Conservation (phyloP, 768 basidiomycete genomes). For the Kwoniella mangroviensis region DNA sequence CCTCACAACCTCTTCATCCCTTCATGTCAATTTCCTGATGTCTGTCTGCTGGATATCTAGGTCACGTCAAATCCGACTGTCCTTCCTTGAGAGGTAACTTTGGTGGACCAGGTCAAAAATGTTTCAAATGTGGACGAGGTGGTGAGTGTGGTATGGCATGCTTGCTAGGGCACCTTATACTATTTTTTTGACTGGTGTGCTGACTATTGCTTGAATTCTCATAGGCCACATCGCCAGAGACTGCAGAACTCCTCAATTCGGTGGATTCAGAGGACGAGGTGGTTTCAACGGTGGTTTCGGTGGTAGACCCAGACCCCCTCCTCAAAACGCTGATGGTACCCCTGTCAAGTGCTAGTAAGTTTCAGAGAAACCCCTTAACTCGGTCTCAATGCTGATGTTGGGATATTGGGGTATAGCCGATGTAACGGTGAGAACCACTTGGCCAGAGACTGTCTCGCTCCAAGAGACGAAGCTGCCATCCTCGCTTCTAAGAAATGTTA, state of each 20-base stretch:
- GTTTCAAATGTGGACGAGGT: constrained; percentile 84
- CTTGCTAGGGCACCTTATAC: neutral
- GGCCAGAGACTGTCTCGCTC: constrained; percentile 54
- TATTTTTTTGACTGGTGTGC: neutral
- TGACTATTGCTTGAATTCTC: neutral
- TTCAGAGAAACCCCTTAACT: neutral
- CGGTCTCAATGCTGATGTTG: no score
- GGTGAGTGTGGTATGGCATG: constrained; percentile 70
- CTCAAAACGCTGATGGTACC: constrained; percentile 48
- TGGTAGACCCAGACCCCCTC: constrained; percentile 33
- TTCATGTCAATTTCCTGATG: constrained; percentile 57
- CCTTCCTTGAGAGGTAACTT: constrained; percentile 40
- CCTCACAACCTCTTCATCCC: no score
- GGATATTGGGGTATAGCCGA: constrained; percentile 36
- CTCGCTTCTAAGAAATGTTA: constrained; percentile 51
- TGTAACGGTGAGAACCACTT: constrained; percentile 56
- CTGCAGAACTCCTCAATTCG: constrained; percentile 36
- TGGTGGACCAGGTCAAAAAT: constrained; percentile 65
- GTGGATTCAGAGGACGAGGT: constrained; percentile 41
- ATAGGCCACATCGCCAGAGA: constrained; percentile 38
- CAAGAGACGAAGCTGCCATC: constrained; percentile 41
- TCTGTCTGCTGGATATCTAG: constrained; percentile 9
- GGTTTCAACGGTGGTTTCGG: constrained; percentile 34
- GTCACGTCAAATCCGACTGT: constrained; percentile 53
- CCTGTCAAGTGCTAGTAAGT: constrained; percentile 56